Evolutionary conservation across 2,329 filamentous ascomycete genomes (phyloP).

Genomic region (Phyllosticta paracitricarpa): DNA sequence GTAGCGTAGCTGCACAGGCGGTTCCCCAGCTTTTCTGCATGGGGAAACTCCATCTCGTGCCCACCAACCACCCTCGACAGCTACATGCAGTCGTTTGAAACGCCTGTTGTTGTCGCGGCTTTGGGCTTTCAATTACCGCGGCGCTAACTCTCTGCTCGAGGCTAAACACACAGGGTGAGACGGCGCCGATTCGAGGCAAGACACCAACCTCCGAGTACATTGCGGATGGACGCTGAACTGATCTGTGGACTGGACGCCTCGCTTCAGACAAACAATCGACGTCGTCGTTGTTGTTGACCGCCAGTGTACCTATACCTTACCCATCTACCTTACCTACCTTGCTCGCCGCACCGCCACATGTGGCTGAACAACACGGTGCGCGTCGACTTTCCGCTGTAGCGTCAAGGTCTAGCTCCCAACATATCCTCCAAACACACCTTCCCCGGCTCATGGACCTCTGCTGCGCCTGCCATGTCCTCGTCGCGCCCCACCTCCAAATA

Average conservation of each 20-base stretch:
- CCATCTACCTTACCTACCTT: neutral
- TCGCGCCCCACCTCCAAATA: slow-evolving; percentile 23
- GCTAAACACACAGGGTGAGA: neutral
- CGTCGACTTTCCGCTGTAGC: neutral
- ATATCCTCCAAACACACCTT: neutral
- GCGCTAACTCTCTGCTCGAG: neutral
- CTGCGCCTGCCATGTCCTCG: slow-evolving; percentile 21
- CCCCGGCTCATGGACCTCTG: slow-evolving; percentile 18
- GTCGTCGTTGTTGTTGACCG: neutral
- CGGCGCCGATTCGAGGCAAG: neutral
- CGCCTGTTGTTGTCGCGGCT: neutral
- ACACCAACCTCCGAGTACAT: neutral
- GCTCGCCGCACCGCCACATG: neutral
- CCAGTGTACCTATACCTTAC: neutral
- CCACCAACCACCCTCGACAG: neutral
- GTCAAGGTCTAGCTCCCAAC: neutral
- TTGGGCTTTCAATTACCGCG: neutral
- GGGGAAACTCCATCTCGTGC: neutral
- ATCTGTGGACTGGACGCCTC: neutral
- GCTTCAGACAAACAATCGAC: neutral
- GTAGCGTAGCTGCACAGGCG: no score
- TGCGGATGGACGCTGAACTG: neutral
- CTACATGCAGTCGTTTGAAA: neutral
- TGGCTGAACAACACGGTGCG: neutral
- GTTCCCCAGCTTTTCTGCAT: neutral